Evolutionary conservation across 495 filamentous ascomycete species (phyloP), one percentile per base, ranked within the genome.

Genomic region (Daldinia childiae): DNA sequence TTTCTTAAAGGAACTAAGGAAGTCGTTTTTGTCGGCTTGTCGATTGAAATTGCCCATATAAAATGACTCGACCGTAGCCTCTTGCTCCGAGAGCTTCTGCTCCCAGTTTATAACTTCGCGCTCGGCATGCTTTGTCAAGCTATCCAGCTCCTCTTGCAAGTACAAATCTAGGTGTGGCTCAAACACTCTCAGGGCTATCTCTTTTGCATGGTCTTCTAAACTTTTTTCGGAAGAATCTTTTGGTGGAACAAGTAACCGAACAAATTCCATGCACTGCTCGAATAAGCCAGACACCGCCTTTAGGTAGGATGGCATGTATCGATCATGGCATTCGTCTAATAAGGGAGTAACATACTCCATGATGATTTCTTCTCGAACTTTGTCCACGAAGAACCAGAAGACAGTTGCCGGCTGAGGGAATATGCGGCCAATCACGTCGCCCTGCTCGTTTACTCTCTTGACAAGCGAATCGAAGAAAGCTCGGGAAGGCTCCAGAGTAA

Each of bases 1-100:
- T 76, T 99, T 98, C 79, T 93, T 98, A 83, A 99, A 99, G 1
- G 94, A 96, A 17, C 89, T 95, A 71, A 99, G 76, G 74, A 99
- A 99, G 78, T 99, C 96, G 50, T 90, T 89, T 79, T 99, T 99
- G 75, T 95, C 96, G 2, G 92, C 95, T 82, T 97, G 93, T 29
- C 96, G 88, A 68, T 93, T 97, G 76, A 98, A 87, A 75, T 92
- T 97, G 8, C 90, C 92, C 94, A 98, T 97, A 79, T 93, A 93
- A 74, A 96, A 95, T 0, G 93, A 94, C 78, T 98, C 95, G 15
- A 91, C 92, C 5, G 91, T 91, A 34, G 93, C 93, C 54, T 97
- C 94, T 78, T 97, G 92, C 62, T 95, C 95, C 1, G 91, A 91
- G 32, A 97, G 86, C 78, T 95, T 92, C 79, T 91, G 91, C 78